Evolutionary conservation across 331 rosid species (phyloP), one percentile per base, ranked within the genome.

Genomic region (Stylosanthes scabra): DNA sequence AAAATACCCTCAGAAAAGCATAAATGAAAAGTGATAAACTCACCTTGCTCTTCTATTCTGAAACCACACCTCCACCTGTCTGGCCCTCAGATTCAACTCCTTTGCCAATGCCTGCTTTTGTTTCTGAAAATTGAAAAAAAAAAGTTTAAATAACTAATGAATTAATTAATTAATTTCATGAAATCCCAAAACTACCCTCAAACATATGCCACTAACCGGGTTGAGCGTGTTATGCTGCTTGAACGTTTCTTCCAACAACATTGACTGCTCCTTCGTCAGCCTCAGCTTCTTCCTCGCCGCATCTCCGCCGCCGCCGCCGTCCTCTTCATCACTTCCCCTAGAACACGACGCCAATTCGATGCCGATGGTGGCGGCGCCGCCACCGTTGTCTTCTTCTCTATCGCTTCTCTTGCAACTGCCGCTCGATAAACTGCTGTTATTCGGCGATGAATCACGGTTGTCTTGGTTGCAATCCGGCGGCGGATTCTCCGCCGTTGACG

Each of bases 21-120:
- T 40, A 2, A 14, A 34, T 20, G 25, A 20, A 20, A 20, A 0
- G 16, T 45, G 1, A 3, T 11, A 3, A 12, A 37, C 90, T 84
- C 66, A 92, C 97, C 97, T 86, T 83, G 97, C 97, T 68, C 97
- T 87, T 47, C 96, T 71, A 87, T 89, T 92, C 77, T 92, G 97
- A 67, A 92, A 92, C 96, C 97, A 92, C 67, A 92, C 97, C 80
- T 89, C 93, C 78, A 92, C 96, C 76, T 92, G 97, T 63, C 97
- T 86, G 2, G 96, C 80, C 74, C 86, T 84, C 72, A 92, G 84
- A 82, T 78, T 89, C 87, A 92, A 75, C 69, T 69, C 83, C 76
- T 76, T 78, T 7, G 93, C 96, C 86, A 92, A 72, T 3, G 86
- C 90, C 78, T 81, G 89, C 83, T 92, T 92, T 68, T 85, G 92